These are phyloP conservation scores for Lichenothelia convexa DNA, from an alignment of 495 filamentous ascomycete species.

Conservation along the genomic window DNA sequence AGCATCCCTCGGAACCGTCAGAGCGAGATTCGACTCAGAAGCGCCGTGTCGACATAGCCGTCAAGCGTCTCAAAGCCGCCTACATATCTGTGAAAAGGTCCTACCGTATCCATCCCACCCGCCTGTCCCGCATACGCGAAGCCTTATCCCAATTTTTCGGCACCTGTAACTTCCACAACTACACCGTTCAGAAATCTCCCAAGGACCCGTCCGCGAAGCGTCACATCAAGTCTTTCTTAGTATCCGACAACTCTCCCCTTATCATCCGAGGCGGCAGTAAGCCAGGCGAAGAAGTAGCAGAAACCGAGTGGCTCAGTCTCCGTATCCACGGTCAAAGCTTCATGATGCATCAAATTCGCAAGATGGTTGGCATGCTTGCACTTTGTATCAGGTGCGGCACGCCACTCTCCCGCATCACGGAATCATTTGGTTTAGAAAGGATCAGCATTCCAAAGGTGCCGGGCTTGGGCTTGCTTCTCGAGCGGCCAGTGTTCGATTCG, in stretches of 20 bases:
- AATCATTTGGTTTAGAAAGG: slow-evolving; percentile 37
- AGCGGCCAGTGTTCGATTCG: slow-evolving; percentile 70
- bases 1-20: slow-evolving; percentile 2
- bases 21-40: slow-evolving; percentile 8
- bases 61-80: slow-evolving; percentile 59
- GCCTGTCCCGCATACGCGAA: slow-evolving; percentile 52
- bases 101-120: slow-evolving; percentile 59
- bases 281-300: too few relatives aligned
- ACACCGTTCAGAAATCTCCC: slow-evolving; percentile 70
- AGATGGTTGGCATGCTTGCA: slow-evolving; percentile 90
- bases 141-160: slow-evolving; percentile 55
- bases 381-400: slow-evolving; percentile 68
- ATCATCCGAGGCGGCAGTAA: slow-evolving; percentile 31
- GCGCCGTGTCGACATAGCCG: slow-evolving; percentile 35
- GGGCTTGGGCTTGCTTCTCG: slow-evolving; percentile 68
- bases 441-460: slow-evolving; percentile 89
- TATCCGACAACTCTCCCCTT: slow-evolving; percentile 49
- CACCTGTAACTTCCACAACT: slow-evolving; percentile 86
- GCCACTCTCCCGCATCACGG: slow-evolving; percentile 40
- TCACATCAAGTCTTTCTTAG: slow-evolving; percentile 68
- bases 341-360: slow-evolving; percentile 99
- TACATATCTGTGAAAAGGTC: slow-evolving; percentile 58
- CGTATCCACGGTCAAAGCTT: slow-evolving; percentile 96
- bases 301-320: slow-evolving; percentile 85
- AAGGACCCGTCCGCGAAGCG: slow-evolving; percentile 68